Conservation (phyloP, 495 filamentous ascomycete genomes). For the Jackrogersella multiformis region DNA sequence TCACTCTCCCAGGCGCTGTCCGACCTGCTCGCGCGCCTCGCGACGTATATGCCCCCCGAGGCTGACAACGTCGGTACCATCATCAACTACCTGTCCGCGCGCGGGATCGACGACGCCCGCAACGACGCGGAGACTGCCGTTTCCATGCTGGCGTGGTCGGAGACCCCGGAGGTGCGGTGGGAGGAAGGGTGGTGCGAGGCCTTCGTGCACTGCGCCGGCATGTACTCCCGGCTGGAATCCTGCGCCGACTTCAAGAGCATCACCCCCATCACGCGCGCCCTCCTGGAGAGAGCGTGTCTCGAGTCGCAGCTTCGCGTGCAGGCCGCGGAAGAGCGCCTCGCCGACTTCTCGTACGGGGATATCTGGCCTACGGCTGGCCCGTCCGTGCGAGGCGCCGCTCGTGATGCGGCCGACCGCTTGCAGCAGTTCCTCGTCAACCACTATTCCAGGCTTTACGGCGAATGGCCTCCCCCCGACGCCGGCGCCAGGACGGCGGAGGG, state of each 20-base stretch:
- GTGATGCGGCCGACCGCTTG: conserved; percentile 62
- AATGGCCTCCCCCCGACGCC: conserved; percentile 65
- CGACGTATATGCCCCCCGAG: conserved; percentile 60
- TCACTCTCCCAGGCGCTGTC: conserved; percentile 66
- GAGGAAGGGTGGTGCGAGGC: conserved; percentile 73
- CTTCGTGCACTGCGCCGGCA: conserved; percentile 73
- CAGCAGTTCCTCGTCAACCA: conserved; percentile 64
- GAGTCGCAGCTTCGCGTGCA: conserved; percentile 70
- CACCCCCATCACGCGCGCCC: conserved; percentile 69
- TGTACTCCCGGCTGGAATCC: conserved; percentile 65
- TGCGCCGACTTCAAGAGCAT: conserved; percentile 66
- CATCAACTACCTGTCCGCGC: conserved; percentile 64
- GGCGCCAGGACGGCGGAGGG: conserved; percentile 50
- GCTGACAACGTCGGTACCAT: conserved; percentile 60
- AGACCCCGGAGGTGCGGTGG: conserved; percentile 67
- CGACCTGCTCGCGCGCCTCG: conserved; percentile 65
- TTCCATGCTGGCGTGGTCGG: conserved; percentile 70
- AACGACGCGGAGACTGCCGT: conserved; percentile 69
- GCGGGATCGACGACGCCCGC: conserved; percentile 72
- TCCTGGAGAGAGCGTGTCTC: conserved; percentile 69
- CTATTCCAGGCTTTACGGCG: conserved; percentile 62
- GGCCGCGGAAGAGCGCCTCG: conserved; percentile 66
- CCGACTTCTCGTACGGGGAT: conserved; percentile 67
- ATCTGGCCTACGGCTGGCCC: conserved; percentile 64
- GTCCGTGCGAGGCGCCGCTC: conserved; percentile 47